Base-by-base conservation (phyloP, 495 filamentous ascomycete species). In the Xylaria bambusicola region DNA sequence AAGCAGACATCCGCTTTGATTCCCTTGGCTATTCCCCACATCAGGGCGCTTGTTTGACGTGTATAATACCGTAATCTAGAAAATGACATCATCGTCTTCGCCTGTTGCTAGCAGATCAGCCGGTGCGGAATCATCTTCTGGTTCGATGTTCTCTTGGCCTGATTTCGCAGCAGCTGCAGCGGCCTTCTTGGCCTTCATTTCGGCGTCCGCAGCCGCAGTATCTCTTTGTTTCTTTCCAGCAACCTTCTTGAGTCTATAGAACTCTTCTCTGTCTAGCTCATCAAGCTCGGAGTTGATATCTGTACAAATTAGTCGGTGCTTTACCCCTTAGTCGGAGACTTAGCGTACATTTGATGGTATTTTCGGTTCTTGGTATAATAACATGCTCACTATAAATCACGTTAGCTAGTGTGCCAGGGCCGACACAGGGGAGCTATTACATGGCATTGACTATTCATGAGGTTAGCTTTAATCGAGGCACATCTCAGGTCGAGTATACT, bases 271-370 rank as follows among this genome's bases (percentile, higher is more conserved):
- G 78, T 99, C 94, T 40, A 99, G 80, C 77, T 99, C 94, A 71
- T 99, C 94, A 15, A 99, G 86, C 71, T 99, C 94, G 9, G 92
- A 96, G 77, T 97, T 99, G 83, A 99, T 99, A 70, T 98, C 88
- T 90, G 38, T 18, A 23, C 27, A 31, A 46, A 35, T 48, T 33
- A 26, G 15, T 52, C 15, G n/a, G 15, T 31, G 21, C 46, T 36
- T 48, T 20, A n/a, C 9, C 9, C 31, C 31, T 7, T 8, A 8
- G 36, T 35, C 13, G 15, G 17, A 31, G 15, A 18, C 6, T 20
- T 15, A 15, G 79, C 82, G 71, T 73, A 89, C 88, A 97, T 77
- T 92, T 97, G 80, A 99, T 99, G 50, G 94, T 99, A 64, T 98
- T 99, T 71, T 98, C 93, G 18, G 94, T 99, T 46, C 94, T 83